Conservation (phyloP, 257 asterid species). For the Solanum sejunctum region DNA sequence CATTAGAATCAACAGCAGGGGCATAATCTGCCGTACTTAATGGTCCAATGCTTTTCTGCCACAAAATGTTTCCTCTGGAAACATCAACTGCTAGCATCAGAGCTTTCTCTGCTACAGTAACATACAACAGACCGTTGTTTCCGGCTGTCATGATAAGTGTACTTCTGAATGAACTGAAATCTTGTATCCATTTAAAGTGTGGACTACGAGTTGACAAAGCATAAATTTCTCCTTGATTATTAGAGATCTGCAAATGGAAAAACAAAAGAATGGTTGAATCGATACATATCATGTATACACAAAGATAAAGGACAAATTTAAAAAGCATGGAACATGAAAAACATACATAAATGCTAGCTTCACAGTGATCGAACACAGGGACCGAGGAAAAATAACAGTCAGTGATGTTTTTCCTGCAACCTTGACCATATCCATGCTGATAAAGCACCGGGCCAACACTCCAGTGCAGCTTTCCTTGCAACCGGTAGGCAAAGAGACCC, state of each 20-base stretch:
- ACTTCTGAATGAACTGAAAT: slow-evolving; percentile 55
- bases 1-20: slow-evolving; percentile 74
- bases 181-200: slow-evolving; percentile 78
- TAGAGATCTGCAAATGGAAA: slow-evolving; percentile 44
- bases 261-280: background rate
- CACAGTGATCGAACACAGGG: slow-evolving; percentile 90
- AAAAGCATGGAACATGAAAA: background rate
- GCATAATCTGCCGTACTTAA: slow-evolving; percentile 52
- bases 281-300: background rate
- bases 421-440: slow-evolving; percentile 82
- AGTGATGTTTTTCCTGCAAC: slow-evolving; percentile 49
- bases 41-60: slow-evolving; percentile 70
- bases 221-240: slow-evolving; percentile 73
- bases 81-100: slow-evolving; percentile 59
- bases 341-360: slow-evolving; percentile 78
- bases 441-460: slow-evolving; percentile 76
- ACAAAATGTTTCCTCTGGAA: slow-evolving; percentile 50
- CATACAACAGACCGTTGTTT: slow-evolving; percentile 64
- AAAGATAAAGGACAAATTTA: background rate
- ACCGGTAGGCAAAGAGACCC: slow-evolving; percentile 58
- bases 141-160: slow-evolving; percentile 45
- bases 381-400: slow-evolving; percentile 60
- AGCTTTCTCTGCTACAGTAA: slow-evolving; percentile 33
- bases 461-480: slow-evolving; percentile 63
- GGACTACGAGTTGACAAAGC: slow-evolving; percentile 66